Conservation (phyloP, 768 basidiomycete species). For the Termitomyces sp. region DNA sequence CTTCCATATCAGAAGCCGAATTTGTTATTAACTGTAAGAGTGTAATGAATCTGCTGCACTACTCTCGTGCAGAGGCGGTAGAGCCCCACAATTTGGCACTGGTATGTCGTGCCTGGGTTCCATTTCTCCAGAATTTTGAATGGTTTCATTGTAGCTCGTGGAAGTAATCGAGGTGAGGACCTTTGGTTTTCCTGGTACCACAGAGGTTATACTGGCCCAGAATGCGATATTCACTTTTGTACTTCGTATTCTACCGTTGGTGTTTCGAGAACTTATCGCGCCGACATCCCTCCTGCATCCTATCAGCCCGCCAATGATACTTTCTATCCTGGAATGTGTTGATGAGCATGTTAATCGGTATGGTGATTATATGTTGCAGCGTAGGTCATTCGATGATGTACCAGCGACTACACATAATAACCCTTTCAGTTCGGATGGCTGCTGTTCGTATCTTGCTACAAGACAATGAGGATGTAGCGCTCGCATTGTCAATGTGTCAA, state of each 20-base stretch:
- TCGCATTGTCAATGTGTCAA: slow-evolving; percentile 12
- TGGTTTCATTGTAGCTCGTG: slow-evolving; percentile 9
- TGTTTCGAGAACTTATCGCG: slow-evolving; percentile 6
- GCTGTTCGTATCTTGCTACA: slow-evolving; percentile 11
- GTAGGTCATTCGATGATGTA: slow-evolving; percentile 3
- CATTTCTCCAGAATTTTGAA: background rate
- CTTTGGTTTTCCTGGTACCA: background rate
- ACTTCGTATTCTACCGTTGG: slow-evolving; percentile 14
- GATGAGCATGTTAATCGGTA: slow-evolving; percentile 9
- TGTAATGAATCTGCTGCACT: slow-evolving; percentile 10
- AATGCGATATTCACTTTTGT: slow-evolving; percentile 14
- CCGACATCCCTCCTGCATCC: slow-evolving; percentile 9
- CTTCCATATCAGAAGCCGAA: slow-evolving; percentile 13
- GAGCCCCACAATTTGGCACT: slow-evolving; percentile 1
- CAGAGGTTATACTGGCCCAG: background rate
- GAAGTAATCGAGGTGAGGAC: slow-evolving; percentile 12
- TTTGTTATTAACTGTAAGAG: slow-evolving; percentile 15
- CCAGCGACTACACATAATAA: background rate
- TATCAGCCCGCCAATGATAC: slow-evolving; percentile 11
- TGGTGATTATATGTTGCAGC: slow-evolving; percentile 13
- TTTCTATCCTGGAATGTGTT: slow-evolving; percentile 11
- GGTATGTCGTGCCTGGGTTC: slow-evolving; percentile 4
- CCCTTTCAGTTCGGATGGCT: slow-evolving; percentile 13
- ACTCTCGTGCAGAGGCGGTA: slow-evolving; percentile 2
- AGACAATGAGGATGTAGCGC: slow-evolving; percentile 10